These are phyloP conservation scores for Pinus tabuliformis DNA, from an alignment of 75 land plant species.

Conservation along the genomic window DNA sequence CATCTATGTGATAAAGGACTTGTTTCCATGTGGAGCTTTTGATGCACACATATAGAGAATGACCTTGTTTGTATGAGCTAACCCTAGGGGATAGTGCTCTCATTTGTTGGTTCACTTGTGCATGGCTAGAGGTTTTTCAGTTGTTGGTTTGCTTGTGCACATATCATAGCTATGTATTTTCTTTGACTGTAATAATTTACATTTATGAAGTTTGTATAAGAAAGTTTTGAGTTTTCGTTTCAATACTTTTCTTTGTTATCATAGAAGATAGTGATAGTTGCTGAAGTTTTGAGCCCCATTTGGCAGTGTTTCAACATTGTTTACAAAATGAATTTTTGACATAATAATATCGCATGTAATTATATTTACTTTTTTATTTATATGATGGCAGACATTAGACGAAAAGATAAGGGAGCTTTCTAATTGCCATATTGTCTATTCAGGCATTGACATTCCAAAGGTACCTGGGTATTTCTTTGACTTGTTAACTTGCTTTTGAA, in stretches of 20 bases:
- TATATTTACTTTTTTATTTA: slow-evolving; percentile 10
- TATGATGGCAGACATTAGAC: slow-evolving; percentile 78
- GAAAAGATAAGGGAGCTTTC: slow-evolving; percentile 95
- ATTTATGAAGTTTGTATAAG: no score
- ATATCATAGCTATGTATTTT: no score
- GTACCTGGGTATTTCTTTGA: slow-evolving; percentile 19
- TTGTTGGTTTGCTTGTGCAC: no score
- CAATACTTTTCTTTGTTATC: not conserved
- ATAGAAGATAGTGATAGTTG: not conserved
- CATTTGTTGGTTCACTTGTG: no score
- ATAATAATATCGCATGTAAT: not conserved
- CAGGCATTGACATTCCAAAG: slow-evolving; percentile 91
- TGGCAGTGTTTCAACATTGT: not conserved
- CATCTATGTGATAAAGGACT: no score
- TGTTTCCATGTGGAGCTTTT: no score
- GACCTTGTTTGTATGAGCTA: no score
- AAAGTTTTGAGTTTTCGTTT: no score
- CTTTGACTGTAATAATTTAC: no score
- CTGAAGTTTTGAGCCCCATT: not conserved
- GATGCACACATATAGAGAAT: no score
- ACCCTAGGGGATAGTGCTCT: no score
- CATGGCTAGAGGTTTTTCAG: no score
- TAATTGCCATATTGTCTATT: slow-evolving; percentile 79
- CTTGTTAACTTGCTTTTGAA: not conserved
- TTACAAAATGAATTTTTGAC: not conserved